These are phyloP conservation scores for Leccinum fibrillosum DNA, from an alignment of 768 basidiomycete species.

Conservation along the genomic window DNA sequence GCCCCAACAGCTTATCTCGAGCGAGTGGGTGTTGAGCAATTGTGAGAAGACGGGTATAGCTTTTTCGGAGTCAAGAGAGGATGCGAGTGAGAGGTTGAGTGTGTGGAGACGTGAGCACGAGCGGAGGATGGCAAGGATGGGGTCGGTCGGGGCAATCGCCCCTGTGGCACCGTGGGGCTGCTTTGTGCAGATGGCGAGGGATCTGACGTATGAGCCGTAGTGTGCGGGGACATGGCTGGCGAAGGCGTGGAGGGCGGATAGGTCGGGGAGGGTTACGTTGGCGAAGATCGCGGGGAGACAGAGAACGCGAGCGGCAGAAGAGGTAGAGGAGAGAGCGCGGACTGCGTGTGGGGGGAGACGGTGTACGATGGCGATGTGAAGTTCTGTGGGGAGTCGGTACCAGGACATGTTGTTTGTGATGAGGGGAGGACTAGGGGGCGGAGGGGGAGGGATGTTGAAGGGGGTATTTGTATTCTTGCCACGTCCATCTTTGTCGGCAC, in stretches of 20 bases:
- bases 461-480: slow-evolving; percentile 1
- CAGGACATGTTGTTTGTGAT: slow-evolving; percentile 34
- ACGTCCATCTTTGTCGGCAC: slow-evolving; percentile 22
- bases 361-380: slow-evolving; percentile 57
- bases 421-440: neutral
- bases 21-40: slow-evolving; percentile 14
- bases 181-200: slow-evolving; percentile 44
- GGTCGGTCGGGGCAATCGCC: slow-evolving; percentile 38
- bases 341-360: slow-evolving; percentile 45
- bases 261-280: slow-evolving; percentile 48
- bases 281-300: slow-evolving; percentile 60
- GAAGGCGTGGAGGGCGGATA: slow-evolving; percentile 49
- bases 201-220: slow-evolving; percentile 51
- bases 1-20: slow-evolving; percentile 25
- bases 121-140: slow-evolving; percentile 48
- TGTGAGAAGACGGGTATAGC: slow-evolving; percentile 23
- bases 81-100: slow-evolving; percentile 28
- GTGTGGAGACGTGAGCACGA: slow-evolving; percentile 43
- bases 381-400: slow-evolving; percentile 61
- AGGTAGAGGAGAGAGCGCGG: slow-evolving; percentile 46
- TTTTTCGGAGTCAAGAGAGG: slow-evolving; percentile 17
- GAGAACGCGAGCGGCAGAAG: slow-evolving; percentile 47
- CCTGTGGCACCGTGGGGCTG: slow-evolving; percentile 31
- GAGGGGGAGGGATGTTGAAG: neutral
- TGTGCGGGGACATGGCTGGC: slow-evolving; percentile 51